Percentiles rank a stretch among this genome's conserved stretches.
These are phyloP conservation scores for Fusarium tjaetaba DNA, from an alignment of 2,329 filamentous ascomycete genomes.

Conservation along the genomic window DNA sequence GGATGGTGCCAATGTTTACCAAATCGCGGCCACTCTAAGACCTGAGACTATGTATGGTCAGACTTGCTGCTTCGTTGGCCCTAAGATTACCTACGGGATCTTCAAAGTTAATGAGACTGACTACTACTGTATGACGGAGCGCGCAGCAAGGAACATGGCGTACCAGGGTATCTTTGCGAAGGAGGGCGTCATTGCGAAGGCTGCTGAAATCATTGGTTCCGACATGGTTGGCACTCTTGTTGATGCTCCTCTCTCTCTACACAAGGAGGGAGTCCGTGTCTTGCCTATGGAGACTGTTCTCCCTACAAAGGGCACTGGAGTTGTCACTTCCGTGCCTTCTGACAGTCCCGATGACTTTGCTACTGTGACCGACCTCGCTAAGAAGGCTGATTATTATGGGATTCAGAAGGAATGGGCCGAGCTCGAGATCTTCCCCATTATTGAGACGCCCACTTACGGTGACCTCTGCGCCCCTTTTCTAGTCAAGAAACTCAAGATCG, in stretches of 20 bases:
- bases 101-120: not conserved
- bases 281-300: conserved; percentile 96
- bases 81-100: conserved; percentile 69
- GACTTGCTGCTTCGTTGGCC: conserved; percentile 93
- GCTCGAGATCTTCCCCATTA: conserved; percentile 87
- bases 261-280: conserved; percentile 85
- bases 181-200: conserved; percentile 79
- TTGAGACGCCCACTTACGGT: conserved; percentile 87
- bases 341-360: conserved; percentile 95
- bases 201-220: conserved; percentile 78
- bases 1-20: conserved; percentile 80
- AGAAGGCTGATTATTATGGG: conserved; percentile 96
- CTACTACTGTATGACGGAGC: conserved; percentile 67
- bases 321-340: conserved; percentile 94
- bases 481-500: conserved; percentile 94
- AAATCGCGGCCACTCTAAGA: conserved; percentile 90
- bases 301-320: conserved; percentile 93
- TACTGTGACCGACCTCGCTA: conserved; percentile 85
- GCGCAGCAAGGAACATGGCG: conserved; percentile 94
- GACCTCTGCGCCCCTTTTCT: conserved; percentile 84
- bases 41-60: conserved; percentile 99
- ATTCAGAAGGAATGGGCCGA: conserved; percentile 98
- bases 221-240: conserved; percentile 89
- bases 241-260: conserved; percentile 86
- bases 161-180: conserved; percentile 87